Percentiles rank a stretch among this genome's conserved stretches.
Conservation (phyloP, 179 eudicot genomes). For the Camellia oleifera region DNA sequence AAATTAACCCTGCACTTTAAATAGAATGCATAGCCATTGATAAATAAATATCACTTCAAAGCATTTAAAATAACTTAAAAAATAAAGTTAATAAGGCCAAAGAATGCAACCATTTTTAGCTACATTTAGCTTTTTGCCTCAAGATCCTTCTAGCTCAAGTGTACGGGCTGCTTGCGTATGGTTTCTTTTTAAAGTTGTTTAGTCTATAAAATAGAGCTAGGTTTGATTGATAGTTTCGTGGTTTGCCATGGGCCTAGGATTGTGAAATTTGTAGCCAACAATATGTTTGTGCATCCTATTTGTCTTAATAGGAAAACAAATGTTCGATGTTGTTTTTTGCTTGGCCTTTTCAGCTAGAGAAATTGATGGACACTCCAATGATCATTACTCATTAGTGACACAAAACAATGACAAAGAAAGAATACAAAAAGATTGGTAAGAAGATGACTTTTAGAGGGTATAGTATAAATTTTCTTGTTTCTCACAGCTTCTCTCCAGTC, state of each 20-base stretch:
- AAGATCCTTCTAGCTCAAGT: neutral
- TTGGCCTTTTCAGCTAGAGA: too few relatives aligned
- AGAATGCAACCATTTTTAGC: too few relatives aligned
- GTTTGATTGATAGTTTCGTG: neutral
- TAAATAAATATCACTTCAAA: too few relatives aligned
- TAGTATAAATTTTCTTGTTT: too few relatives aligned
- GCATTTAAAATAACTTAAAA: too few relatives aligned
- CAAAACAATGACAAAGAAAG: neutral
- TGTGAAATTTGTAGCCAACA: neutral
- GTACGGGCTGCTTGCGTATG: neutral
- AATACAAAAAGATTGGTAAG: neutral
- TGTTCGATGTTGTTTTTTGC: neutral
- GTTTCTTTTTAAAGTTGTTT: neutral
- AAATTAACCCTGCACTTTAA: too few relatives aligned
- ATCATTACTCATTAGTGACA: too few relatives aligned
- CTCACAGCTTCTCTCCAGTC: too few relatives aligned
- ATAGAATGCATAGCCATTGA: too few relatives aligned
- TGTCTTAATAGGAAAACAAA: too few relatives aligned
- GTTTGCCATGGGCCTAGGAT: neutral
- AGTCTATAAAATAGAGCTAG: neutral
- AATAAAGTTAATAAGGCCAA: too few relatives aligned
- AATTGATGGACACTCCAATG: neutral
- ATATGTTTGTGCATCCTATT: too few relatives aligned
- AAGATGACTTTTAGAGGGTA: neutral
- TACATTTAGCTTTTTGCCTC: neutral